Evolutionary conservation across 441 rosid genomes (phyloP), one percentile per base, ranked within the genome.

Genomic region (Populus hybrid): DNA sequence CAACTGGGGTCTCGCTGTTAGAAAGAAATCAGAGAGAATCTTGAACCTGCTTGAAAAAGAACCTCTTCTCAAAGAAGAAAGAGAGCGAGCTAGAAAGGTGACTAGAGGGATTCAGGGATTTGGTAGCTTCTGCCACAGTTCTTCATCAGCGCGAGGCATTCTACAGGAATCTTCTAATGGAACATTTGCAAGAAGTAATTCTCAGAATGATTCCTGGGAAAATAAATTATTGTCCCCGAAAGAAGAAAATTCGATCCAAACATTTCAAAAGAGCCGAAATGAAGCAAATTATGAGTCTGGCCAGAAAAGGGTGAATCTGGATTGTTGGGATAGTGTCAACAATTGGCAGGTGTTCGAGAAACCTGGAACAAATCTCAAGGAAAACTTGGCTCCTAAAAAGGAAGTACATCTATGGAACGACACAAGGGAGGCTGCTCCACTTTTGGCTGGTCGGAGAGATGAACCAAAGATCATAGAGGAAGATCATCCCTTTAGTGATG

Each of bases 1-100:
- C 82, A 91, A 95, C 57, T 95, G 99, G 99, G 99, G 99, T 10
- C 79, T 95, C 65, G 79, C 89, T 65, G 97, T 93, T 40, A 83
- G 97, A 75, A 93, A 84, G 88, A 93, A 93, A 87, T 85, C 97
- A 3, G 93, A 90, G 73, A 90, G 91, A 81, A 82, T 90, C 18
- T 8, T 89, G 79, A 88, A 86, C 85, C 77, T 93, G 77, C 90
- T 95, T 5, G 92, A 88, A 83, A 86, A 89, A 75, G 95, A 90
- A 35, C 75, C 84, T 42, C 82, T 93, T 32, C 87, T 90, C 46
- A 92, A 85, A 78, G 94, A 89, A 77, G 99, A 95, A 76, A 91
- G 95, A 75, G 85, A 86, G 57, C 84, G 92, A 78, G 90, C 99
- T 67, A 89, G 98, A 75, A 94, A 89, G 85, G 82, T 95, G 18